Evolutionary conservation across 306 rosid genomes (phyloP).

Genomic region (Heteromeles arbutifolia): DNA sequence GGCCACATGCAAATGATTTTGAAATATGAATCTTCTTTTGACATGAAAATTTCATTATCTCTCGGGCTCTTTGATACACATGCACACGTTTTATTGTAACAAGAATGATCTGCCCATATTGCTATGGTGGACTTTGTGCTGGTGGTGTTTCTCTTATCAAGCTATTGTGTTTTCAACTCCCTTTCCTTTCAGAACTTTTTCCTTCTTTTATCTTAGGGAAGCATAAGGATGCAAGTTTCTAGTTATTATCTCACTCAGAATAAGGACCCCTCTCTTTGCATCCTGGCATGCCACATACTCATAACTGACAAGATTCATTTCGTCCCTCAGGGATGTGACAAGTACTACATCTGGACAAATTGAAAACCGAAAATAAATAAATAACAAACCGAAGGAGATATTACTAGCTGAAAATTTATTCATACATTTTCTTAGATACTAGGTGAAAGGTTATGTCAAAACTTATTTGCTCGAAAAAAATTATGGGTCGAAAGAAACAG

Average conservation of each 20-base stretch:
- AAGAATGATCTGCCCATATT: background rate
- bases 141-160: background rate
- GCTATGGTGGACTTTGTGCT: background rate
- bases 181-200: background rate
- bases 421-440: background rate
- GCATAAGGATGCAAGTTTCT: background rate
- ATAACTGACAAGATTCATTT: conserved; percentile 71
- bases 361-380: background rate
- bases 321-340: no score
- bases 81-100: background rate
- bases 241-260: conserved; percentile 70
- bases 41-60: background rate
- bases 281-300: conserved; percentile 91
- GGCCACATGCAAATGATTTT: background rate
- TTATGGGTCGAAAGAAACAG: background rate
- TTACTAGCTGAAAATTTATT: background rate
- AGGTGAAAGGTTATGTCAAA: no score
- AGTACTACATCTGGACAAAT: no score
- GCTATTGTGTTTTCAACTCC: background rate
- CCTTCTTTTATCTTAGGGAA: no score
- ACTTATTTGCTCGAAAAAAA: background rate
- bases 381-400: background rate
- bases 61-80: background rate
- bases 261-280: conserved; percentile 75
- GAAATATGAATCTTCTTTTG: background rate